Evolutionary conservation across 2,329 filamentous ascomycete species (phyloP), one percentile per base, ranked within the genome.

Genomic region (Geoglossum cookeanum): DNA sequence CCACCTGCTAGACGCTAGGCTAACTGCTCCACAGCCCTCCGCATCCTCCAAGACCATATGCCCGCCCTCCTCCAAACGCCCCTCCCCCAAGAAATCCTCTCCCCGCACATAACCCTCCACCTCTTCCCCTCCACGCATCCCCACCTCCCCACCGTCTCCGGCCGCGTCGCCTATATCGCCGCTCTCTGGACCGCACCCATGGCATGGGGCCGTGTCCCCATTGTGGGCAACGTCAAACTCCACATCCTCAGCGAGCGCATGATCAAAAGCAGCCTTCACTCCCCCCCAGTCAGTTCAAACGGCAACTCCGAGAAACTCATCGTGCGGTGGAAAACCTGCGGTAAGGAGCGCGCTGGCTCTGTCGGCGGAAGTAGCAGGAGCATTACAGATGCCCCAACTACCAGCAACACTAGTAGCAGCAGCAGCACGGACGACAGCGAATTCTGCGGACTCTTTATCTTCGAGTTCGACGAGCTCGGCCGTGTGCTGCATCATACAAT

Each of bases 151-250:
- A 85, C 82, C n/a, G 92, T 97, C 45, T 87, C 87, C 32, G 92
- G 92, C 56, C 81, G 86, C 52, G 85, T 96, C 39, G 85, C 88
- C 53, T 98, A 98, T 69, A 85, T 85, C 39, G 91, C 92, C 17
- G 92, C 92, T 2, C 75, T 98, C 42, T 97, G 90, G 90, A 96
- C 92, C 0, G 89, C 90, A 0, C 92, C 92, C 0, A 84, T 98
- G 55, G 91, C 90, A 33, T 98, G 92, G 92, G 94, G 94, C 65
- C 81, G 87, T 32, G 78, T 98, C 0, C 92, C 92, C 1, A 80
- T 97, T 22, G 78, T 96, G 35, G 90, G 91, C 62, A 94, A 95
- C 65, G 87, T 96, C 49, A 83, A 82, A 63, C 78, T 98, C 9
- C 82, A 87, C 64, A 92, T 98, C 56, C 70, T 94, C 17, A 91